Conservation (phyloP, 306 rosid species). For the Oemleria cerasiformis region DNA sequence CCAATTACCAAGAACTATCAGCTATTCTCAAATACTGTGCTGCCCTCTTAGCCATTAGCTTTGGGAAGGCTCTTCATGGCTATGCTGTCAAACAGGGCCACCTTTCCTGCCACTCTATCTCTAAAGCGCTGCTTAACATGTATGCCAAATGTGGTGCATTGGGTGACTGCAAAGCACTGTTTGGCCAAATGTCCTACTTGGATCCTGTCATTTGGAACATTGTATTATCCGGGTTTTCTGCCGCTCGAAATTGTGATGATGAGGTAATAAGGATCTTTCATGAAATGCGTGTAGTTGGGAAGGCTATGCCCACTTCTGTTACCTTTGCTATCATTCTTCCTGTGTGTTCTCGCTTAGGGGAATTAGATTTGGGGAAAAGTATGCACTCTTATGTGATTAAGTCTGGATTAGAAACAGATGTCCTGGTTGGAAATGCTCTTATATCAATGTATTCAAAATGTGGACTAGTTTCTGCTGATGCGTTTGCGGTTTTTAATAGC, state of each 20-base stretch:
- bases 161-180: slow-evolving; percentile 57
- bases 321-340: slow-evolving; percentile 70
- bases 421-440: slow-evolving; percentile 69
- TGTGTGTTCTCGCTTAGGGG: slow-evolving; percentile 58
- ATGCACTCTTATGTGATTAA: slow-evolving; percentile 64
- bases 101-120: slow-evolving; percentile 51
- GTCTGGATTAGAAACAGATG: slow-evolving; percentile 61
- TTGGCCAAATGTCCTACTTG: slow-evolving; percentile 41
- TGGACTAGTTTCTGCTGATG: slow-evolving; percentile 48
- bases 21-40: slow-evolving; percentile 68
- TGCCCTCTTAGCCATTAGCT: slow-evolving; percentile 41
- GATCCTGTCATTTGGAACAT: slow-evolving; percentile 90
- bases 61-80: slow-evolving; percentile 68
- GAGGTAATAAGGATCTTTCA: slow-evolving; percentile 54
- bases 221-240: slow-evolving; percentile 64
- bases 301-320: slow-evolving; percentile 61
- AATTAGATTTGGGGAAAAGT: slow-evolving; percentile 46
- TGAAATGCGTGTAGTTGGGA: slow-evolving; percentile 51
- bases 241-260: slow-evolving; percentile 38
- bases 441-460: slow-evolving; percentile 81
- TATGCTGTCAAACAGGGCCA: slow-evolving; percentile 63
- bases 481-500: slow-evolving; percentile 53
- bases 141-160: slow-evolving; percentile 71
- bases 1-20: slow-evolving; percentile 49
- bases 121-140: slow-evolving; percentile 80